Conservation (phyloP, 2,329 filamentous ascomycete genomes). For the Madurella mycetomatis region DNA sequence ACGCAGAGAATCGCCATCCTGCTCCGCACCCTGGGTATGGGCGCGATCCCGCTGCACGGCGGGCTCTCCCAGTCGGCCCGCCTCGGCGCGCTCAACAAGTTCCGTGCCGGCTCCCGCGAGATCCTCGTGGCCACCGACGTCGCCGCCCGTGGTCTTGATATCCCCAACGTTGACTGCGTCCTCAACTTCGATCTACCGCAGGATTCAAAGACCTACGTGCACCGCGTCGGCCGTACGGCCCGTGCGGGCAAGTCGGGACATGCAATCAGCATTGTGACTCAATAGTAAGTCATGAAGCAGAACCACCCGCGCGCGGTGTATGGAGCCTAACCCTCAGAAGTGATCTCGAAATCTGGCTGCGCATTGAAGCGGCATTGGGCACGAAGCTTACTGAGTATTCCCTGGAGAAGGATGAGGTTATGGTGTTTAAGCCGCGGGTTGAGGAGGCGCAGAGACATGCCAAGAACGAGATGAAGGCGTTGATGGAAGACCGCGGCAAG, state of each 20-base stretch:
- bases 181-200: constrained; percentile 80
- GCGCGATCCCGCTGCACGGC: constrained; percentile 88
- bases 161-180: constrained; percentile 83
- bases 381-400: constrained; percentile 52
- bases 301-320: neutral
- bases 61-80: constrained; percentile 85
- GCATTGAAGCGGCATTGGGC: constrained; percentile 78
- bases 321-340: constrained; percentile 14
- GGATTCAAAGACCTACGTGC: constrained; percentile 87
- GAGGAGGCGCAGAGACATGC: constrained; percentile 80
- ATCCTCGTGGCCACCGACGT: constrained; percentile 92
- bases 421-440: constrained; percentile 73
- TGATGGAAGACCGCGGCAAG: constrained; percentile 65
- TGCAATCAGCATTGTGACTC: constrained; percentile 76
- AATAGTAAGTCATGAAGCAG: constrained; percentile 49
- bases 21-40: constrained; percentile 77
- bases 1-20: constrained; percentile 81
- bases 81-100: constrained; percentile 84
- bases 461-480: constrained; percentile 73
- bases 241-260: constrained; percentile 80
- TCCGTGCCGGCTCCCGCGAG: constrained; percentile 72
- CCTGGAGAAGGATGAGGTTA: constrained; percentile 74
- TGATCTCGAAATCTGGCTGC: constrained; percentile 55
- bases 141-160: constrained; percentile 88
- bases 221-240: constrained; percentile 83